A percentile compares a stretch with the other conserved stretches of the same genome.
These are phyloP conservation scores for Jackrogersella minutella DNA, from an alignment of 495 filamentous ascomycete genomes.

Conservation along the genomic window DNA sequence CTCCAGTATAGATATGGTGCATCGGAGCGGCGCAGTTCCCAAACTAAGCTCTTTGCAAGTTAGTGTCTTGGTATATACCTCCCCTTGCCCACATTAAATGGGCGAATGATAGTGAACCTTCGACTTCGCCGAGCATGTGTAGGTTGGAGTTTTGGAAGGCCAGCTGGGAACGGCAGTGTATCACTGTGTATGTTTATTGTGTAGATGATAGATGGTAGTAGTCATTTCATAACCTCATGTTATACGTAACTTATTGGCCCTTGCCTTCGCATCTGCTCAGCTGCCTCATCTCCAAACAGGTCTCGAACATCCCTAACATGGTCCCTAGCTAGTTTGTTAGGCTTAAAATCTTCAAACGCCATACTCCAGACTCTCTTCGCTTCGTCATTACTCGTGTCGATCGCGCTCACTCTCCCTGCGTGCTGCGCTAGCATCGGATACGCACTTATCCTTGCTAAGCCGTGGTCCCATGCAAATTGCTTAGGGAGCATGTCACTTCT, in stretches of 20 bases:
- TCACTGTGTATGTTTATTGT: neutral
- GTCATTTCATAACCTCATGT: neutral
- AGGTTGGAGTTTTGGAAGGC: neutral
- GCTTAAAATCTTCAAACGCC: conserved; percentile 45
- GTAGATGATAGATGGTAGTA: neutral
- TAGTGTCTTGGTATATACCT: conserved; percentile 7
- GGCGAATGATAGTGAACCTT: neutral
- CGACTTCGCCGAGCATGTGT: neutral
- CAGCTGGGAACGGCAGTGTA: neutral
- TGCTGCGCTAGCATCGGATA: conserved; percentile 47
- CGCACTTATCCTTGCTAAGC: conserved; percentile 43
- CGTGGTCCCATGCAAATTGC: conserved; percentile 42
- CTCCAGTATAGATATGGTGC: neutral
- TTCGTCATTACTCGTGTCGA: conserved; percentile 41
- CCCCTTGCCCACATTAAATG: neutral
- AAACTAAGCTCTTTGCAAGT: conserved; percentile 3
- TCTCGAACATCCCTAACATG: conserved; percentile 35
- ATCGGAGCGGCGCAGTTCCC: neutral
- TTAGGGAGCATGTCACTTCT: conserved; percentile 46
- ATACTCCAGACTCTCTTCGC: conserved; percentile 46
- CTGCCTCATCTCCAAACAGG: conserved; percentile 40
- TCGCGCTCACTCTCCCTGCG: conserved; percentile 42
- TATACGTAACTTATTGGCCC: neutral
- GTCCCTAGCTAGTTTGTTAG: conserved; percentile 27
- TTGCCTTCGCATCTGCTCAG: conserved; percentile 22